Conservation (phyloP, 805 yeast genomes). For the Candida nitratophila region DNA sequence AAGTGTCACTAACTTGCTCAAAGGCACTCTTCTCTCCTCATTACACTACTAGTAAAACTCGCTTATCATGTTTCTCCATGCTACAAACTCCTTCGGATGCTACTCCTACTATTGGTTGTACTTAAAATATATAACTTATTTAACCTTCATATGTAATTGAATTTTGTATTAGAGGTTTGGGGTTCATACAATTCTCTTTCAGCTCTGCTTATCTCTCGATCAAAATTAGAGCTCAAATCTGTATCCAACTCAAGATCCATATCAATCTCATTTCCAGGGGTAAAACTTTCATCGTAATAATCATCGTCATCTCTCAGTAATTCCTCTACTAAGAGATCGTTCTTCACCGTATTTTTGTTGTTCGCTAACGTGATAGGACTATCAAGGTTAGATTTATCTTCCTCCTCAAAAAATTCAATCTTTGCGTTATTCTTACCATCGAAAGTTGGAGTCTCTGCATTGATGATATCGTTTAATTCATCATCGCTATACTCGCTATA, state of each 20-base stretch:
- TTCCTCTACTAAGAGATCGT: not conserved
- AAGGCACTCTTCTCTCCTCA: too few relatives aligned
- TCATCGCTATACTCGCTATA: not conserved
- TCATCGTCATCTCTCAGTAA: not conserved
- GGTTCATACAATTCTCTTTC: not conserved
- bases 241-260: not conserved
- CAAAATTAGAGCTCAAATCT: not conserved
- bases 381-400: not conserved
- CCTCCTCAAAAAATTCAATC: not conserved
- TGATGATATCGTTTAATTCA: not conserved
- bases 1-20: too few relatives aligned
- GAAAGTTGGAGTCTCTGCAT: not conserved
- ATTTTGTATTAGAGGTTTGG: not conserved
- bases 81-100: too few relatives aligned
- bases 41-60: too few relatives aligned
- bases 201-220: not conserved
- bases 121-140: too few relatives aligned
- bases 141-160: too few relatives aligned
- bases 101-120: too few relatives aligned
- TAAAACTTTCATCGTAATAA: too few relatives aligned
- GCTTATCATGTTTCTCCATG: too few relatives aligned
- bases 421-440: not conserved
- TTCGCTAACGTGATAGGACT: not conserved
- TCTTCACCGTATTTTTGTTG: too few relatives aligned
- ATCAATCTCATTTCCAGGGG: not conserved